phyloP scores from a whole-genome alignment of 73 alveolate genomes.

The Stentor coeruleus region DNA sequence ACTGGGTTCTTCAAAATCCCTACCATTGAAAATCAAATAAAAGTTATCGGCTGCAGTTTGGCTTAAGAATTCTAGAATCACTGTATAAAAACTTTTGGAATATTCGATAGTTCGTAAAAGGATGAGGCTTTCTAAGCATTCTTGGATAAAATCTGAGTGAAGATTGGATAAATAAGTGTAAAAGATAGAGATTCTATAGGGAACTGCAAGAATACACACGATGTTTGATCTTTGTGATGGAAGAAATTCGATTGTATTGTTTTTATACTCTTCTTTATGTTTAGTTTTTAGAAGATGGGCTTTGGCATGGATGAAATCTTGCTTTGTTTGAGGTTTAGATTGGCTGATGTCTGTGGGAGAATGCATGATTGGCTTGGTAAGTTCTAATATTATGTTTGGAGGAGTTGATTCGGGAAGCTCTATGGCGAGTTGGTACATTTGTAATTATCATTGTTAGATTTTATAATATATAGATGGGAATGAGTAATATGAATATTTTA shows the following conservation, averaged over 20 bases:
- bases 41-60: slow-evolving; percentile 44
- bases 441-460: background rate
- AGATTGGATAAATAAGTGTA: background rate
- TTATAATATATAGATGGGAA: too few species aligned
- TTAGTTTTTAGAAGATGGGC: too few species aligned
- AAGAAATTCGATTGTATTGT: too few species aligned
- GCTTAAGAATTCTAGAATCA: slow-evolving; percentile 26
- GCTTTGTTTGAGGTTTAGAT: too few species aligned
- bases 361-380: too few species aligned
- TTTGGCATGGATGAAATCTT: too few species aligned
- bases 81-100: background rate
- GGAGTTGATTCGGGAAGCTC: slow-evolving; percentile 6
- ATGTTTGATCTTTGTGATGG: background rate
- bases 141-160: background rate
- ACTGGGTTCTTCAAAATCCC: slow-evolving; percentile 40
- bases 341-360: too few species aligned
- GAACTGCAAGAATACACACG: background rate
- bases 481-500: too few species aligned
- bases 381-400: too few species aligned
- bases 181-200: background rate
- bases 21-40: slow-evolving; percentile 44
- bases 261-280: too few species aligned
- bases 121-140: background rate
- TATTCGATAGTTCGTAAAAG: background rate
- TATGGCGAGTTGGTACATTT: background rate